Base-by-base conservation (phyloP, 2,329 filamentous ascomycete species). In the Aureobasidium melanogenum region DNA sequence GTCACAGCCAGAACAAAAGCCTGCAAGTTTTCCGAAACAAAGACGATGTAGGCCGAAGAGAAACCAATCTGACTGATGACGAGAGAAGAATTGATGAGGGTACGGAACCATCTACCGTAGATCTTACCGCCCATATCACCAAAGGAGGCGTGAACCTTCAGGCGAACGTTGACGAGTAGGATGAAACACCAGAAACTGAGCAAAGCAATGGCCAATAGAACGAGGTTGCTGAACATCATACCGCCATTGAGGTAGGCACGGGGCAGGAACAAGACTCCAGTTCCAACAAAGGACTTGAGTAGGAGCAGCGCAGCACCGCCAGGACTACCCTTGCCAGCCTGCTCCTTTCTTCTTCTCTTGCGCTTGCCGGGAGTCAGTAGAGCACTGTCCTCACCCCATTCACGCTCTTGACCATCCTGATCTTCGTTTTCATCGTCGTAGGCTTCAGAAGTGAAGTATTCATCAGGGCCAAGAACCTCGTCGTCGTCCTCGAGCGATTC, bases 151-250 rank as follows among this genome's bases (percentile, higher is more conserved):
- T 92, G 88, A 30, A 97, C 84, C 71, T 85, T 88, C 52, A 96
- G 79, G 36, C 94, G 88, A 1, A 91, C 94, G 63, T 87, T 87
- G 64, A 97, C 91, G 34, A 99, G 83, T 15, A 99, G 81, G 44
- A 99, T 91, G 75, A 99, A 99, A 77, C 92, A 97, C 78, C 97
- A 96, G 76, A 96, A 99, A 72, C 92, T 97, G 63, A 99, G 79
- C 2, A 83, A 79, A 7, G 94, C 92, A 17, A 99, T 90, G 41
- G 81, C 83, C 24, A 99, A 79, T n/a, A 99, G 83, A 17, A 99
- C 88, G 56, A 95, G 66, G 71, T 95, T 96, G 69, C 91, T 96
- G 75, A 99, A 99, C 17, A 96, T 77, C 92, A 99, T 97, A 62
- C 94, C 94, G 59, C 94, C 94, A 69, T 96, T 99, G 65, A 97